Evolutionary conservation across 352 stramenopile species (phyloP), one percentile per base, ranked within the genome.

Genomic region (Halophytophthora polymorphica): DNA sequence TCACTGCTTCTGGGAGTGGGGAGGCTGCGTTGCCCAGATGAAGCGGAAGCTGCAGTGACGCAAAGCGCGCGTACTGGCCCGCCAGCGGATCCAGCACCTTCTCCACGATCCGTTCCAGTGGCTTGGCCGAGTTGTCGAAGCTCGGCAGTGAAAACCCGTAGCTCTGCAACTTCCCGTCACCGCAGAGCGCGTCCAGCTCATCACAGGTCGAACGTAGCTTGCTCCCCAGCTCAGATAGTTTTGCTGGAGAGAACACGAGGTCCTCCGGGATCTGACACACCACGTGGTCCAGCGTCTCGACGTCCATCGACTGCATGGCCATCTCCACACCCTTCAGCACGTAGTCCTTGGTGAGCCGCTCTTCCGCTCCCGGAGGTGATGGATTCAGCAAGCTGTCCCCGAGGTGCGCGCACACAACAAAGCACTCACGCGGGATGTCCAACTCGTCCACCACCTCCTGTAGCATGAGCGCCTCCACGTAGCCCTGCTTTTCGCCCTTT

Each of bases 221-320:
- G 6, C 83, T 64, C 29, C 63, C 42, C n/a, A 83, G 33, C 29
- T 57, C 57, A 17, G 1, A 19, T 2, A 63, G 64, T 14, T 58
- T 69, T n/a, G n/a, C 38, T 21, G 50, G 15, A 13, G 10, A 13
- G 21, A 51, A 47, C 49, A 36, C 45, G 19, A 88, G 44, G 36
- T 81, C 70, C 5, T 87, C 76, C 1, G 80, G 80, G n/a, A 90
- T 65, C 45, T 78, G 77, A 42, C 69, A 62, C 6, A 82, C 64
- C 21, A 84, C 61, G 45, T 90, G 75, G 59, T 93, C 83, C 4
- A 91, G 28, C 14, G 64, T 66, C 36, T 91, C 73, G 23, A 93
- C 56, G 43, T 83, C 61, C 23, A 88, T 41, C 21, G 77, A 76
- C 2, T 73, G 33, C 17, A 70, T 58, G 3, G 77, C 78, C 6